phyloP scores from a whole-genome alignment of 306 rosid genomes.

The Crotalaria pallida region DNA sequence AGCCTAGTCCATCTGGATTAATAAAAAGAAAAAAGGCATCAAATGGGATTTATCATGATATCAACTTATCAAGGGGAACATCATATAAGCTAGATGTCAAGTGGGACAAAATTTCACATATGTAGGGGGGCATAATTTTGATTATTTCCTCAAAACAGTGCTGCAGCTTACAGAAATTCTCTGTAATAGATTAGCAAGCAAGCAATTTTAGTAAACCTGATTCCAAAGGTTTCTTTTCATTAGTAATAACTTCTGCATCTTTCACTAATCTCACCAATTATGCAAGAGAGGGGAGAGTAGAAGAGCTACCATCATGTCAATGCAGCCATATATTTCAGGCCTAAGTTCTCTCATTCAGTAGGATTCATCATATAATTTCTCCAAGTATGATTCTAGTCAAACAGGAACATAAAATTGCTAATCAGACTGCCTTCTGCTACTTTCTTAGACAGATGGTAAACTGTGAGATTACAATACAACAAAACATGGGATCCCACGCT shows the following conservation, averaged over 20 bases:
- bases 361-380: slow-evolving; percentile 3
- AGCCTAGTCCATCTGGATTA: slow-evolving; percentile 78
- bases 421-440: slow-evolving; percentile 1
- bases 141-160: slow-evolving; percentile 6
- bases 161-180: not conserved
- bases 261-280: not conserved
- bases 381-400: not conserved
- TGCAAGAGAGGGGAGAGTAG: not conserved
- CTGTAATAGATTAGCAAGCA: not conserved
- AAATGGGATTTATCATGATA: slow-evolving; percentile 6
- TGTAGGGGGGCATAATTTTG: not conserved
- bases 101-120: not conserved
- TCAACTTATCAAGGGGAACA: not conserved
- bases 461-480: not conserved
- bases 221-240: not conserved
- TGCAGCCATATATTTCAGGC: slow-evolving; percentile 3
- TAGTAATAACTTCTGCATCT: slow-evolving; percentile 1
- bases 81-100: not conserved
- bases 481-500: not conserved
- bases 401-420: not conserved
- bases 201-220: slow-evolving; percentile 5
- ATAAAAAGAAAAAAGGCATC: slow-evolving; percentile 11
- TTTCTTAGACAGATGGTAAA: slow-evolving; percentile 2
- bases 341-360: slow-evolving; percentile 1
- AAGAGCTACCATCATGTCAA: not conserved